phyloP scores from a whole-genome alignment of 2,329 filamentous ascomycete species.

The Ceratocystis cubensis region DNA sequence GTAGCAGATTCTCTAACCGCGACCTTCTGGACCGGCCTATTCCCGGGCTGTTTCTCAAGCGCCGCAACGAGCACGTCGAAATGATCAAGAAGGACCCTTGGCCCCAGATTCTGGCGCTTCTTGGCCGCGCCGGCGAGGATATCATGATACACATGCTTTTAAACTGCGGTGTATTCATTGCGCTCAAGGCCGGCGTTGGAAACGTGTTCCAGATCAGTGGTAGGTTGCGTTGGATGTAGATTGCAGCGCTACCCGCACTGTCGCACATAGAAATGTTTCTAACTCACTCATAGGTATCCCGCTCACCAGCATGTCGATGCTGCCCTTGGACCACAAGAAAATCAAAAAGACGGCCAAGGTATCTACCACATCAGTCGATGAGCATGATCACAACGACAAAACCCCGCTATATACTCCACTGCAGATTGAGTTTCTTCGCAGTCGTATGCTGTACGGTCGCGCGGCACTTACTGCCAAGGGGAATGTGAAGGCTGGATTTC shows the following conservation, averaged over 20 bases:
- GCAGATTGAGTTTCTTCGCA: slow-evolving; percentile 64
- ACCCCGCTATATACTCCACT: slow-evolving; percentile 30
- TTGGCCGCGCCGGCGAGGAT: slow-evolving; percentile 62
- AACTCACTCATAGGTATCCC: slow-evolving; percentile 33
- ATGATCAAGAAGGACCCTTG: slow-evolving; percentile 59
- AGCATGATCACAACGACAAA: slow-evolving; percentile 1
- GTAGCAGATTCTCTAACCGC: slow-evolving; percentile 25
- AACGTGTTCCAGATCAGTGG: slow-evolving; percentile 75
- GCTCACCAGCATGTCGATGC: slow-evolving; percentile 35
- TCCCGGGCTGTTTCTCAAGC: slow-evolving; percentile 49
- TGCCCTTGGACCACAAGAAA: background rate
- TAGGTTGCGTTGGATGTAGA: slow-evolving; percentile 28
- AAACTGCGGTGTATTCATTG: slow-evolving; percentile 62
- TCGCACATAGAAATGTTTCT: background rate
- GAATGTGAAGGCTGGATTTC: slow-evolving; percentile 58
- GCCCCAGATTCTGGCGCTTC: slow-evolving; percentile 58
- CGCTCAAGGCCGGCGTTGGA: slow-evolving; percentile 44
- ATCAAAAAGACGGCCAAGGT: background rate
- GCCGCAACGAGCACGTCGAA: slow-evolving; percentile 41
- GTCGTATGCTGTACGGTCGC: slow-evolving; percentile 74
- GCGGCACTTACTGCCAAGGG: slow-evolving; percentile 57
- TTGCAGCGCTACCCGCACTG: background rate
- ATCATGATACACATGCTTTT: slow-evolving; percentile 68
- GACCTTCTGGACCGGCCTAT: slow-evolving; percentile 53
- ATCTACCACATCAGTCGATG: background rate